Evolutionary conservation across 768 basidiomycete genomes (phyloP).

Genomic region (Pulveroboletus ravenelii): DNA sequence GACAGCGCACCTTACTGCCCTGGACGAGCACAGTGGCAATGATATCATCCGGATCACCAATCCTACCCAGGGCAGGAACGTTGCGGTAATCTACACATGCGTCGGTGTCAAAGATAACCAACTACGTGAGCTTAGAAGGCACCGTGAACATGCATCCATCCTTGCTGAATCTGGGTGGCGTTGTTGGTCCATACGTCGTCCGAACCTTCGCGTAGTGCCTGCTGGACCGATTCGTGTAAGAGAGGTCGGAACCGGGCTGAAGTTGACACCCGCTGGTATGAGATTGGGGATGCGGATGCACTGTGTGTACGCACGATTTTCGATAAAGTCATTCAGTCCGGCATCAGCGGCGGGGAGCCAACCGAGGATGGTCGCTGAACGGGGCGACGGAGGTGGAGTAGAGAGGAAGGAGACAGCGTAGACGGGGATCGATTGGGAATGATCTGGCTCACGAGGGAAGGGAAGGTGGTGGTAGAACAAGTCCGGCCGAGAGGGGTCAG

Average conservation of each 20-base stretch:
- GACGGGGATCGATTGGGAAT: slow-evolving; percentile 41
- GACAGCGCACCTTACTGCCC: slow-evolving; percentile 51
- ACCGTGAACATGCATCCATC: slow-evolving; percentile 88
- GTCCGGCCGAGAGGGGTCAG: slow-evolving; percentile 60
- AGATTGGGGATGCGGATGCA: neutral
- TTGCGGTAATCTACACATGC: slow-evolving; percentile 58
- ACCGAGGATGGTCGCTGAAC: slow-evolving; percentile 56
- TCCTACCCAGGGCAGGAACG: slow-evolving; percentile 65
- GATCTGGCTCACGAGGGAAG: slow-evolving; percentile 40
- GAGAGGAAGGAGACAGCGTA: slow-evolving; percentile 66
- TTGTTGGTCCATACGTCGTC: slow-evolving; percentile 65
- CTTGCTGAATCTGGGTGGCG: slow-evolving; percentile 60
- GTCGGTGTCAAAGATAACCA: neutral
- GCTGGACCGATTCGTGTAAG: slow-evolving; percentile 56
- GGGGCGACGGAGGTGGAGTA: slow-evolving; percentile 37
- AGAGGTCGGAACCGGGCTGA: slow-evolving; percentile 56
- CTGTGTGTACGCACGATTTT: slow-evolving; percentile 52
- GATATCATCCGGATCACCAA: slow-evolving; percentile 83
- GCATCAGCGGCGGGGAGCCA: slow-evolving; percentile 64
- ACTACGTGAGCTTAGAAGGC: slow-evolving; percentile 4
- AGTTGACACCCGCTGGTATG: neutral
- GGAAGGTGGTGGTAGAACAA: slow-evolving; percentile 65
- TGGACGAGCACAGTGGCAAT: slow-evolving; percentile 70
- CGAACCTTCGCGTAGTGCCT: slow-evolving; percentile 48
- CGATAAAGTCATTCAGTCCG: slow-evolving; percentile 64